Conservation (phyloP, 805 yeast species). For the Saccharomycopsis olivae region DNA sequence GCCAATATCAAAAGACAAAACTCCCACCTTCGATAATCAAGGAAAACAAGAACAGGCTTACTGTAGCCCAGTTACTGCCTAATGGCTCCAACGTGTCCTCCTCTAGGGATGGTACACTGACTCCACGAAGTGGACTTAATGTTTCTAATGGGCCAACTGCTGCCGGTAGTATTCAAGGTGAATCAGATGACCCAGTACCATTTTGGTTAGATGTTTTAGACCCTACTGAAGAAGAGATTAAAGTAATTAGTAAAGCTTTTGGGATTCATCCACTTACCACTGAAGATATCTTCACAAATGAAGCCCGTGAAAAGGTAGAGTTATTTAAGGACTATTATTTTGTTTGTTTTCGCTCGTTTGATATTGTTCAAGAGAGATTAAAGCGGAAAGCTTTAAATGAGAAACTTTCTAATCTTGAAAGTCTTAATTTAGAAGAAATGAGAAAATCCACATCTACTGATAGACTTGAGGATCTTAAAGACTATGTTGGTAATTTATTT, state of each 20-base stretch:
- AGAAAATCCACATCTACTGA: background rate
- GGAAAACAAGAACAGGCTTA: constrained; percentile 6
- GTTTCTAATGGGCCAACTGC: no score
- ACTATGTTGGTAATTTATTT: constrained; percentile 5
- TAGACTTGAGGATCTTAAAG: constrained; percentile 2
- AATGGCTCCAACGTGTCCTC: constrained; percentile 2
- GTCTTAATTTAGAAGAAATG: constrained; percentile 9
- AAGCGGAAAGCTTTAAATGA: constrained; percentile 22
- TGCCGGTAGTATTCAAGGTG: constrained; percentile 8
- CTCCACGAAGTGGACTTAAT: constrained; percentile 3
- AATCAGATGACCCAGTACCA: constrained; percentile 38
- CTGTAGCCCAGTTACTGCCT: no score
- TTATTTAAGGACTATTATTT: constrained; percentile 83
- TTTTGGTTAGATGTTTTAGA: constrained; percentile 91
- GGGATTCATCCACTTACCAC: constrained; percentile 95
- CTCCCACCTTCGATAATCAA: constrained; percentile 16
- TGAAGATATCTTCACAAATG: constrained; percentile 89
- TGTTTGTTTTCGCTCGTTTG: constrained; percentile 80
- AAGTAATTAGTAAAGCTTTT: constrained; percentile 77
- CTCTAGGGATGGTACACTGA: constrained; percentile 7
- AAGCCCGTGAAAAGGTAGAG: constrained; percentile 92
- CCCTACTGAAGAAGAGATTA: constrained; percentile 97
- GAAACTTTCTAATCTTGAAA: constrained; percentile 23
- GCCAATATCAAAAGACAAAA: constrained; percentile 25
- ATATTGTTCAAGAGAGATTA: constrained; percentile 65